Evolutionary conservation across 176 grass and related monocot species (phyloP), one percentile per base, ranked within the genome.

Genomic region (Secale cereale): DNA sequence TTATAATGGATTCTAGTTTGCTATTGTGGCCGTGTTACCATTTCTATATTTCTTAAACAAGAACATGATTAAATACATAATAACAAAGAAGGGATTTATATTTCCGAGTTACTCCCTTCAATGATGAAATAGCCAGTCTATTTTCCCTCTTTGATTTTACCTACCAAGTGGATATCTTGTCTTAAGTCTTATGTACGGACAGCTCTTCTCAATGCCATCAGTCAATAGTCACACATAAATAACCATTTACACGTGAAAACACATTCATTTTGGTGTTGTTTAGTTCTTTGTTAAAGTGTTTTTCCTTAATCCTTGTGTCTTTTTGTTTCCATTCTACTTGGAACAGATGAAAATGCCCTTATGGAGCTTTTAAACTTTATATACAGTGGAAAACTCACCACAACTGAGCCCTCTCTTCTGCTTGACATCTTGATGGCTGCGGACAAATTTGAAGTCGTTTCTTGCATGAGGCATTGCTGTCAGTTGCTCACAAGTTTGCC

Each of bases 361-460:
- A 97, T 88, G 86, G 94, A 92, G 77, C 90, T 97, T 45, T 70
- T 94, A 69, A 94, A 88, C 65, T 97, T 97, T 90, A 92, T 94
- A 82, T 97, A 94, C 70, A 91, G 88, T 77, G 94, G 94, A 37
- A 97, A 97, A 74, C 79, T 97, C 41, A 88, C 89, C 67, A 87
- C 94, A 81, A 77, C 74, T 70, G 89, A 91, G 29, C 86, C 92
- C 9, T 67, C 86, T 16, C 84, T 92, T 85, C 81, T 97, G 56
- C 74, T 97, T 54, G 94, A 94, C 79, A 87, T 97, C 72, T 73
- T 97, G 70, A 94, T 97, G 92, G 88, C 90, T 57, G 92, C 96
- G 3, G 96, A 98, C 80, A 95, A 98, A 73, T 98, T 98, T 56
- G 93, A 98, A 90, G 96, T 98, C 56, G 86, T 83, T 83, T 98